These are phyloP conservation scores for Leccinum boreale DNA, from an alignment of 768 basidiomycete species.

Conservation along the genomic window DNA sequence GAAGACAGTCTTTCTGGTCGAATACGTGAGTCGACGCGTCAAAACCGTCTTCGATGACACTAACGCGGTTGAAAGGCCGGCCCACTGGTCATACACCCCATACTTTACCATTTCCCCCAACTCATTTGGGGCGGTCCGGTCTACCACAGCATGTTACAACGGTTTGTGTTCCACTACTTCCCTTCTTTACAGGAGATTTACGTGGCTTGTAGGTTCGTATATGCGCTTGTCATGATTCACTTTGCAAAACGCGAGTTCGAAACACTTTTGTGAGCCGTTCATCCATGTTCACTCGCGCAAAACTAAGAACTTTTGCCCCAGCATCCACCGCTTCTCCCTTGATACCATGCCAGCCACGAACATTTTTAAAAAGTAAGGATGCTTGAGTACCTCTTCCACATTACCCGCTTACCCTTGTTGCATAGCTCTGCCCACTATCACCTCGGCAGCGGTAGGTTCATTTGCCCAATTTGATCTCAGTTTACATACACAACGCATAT, in stretches of 20 bases:
- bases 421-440: constrained; percentile 87
- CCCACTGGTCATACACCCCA: constrained; percentile 84
- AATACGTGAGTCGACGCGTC: constrained; percentile 72
- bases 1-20: constrained; percentile 84
- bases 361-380: constrained; percentile 85
- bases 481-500: background rate
- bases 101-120: constrained; percentile 70
- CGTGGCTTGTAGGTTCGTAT: constrained; percentile 51
- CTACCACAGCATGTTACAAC: constrained; percentile 74
- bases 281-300: background rate
- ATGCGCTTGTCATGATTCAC: constrained; percentile 75
- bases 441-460: constrained; percentile 56
- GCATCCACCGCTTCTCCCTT: constrained; percentile 93
- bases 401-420: background rate
- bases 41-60: background rate
- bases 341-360: constrained; percentile 87
- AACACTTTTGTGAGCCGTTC: constrained; percentile 72
- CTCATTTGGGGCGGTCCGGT: constrained; percentile 69
- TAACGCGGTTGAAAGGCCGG: constrained; percentile 54
- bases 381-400: background rate
- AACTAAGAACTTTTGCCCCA: constrained; percentile 25
- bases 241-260: constrained; percentile 92
- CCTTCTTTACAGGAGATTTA: background rate
- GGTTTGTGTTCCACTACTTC: constrained; percentile 38
- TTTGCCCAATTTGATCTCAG: background rate